These are phyloP conservation scores for Monascus ruber DNA, from an alignment of 2,329 filamentous ascomycete species.

Conservation along the genomic window DNA sequence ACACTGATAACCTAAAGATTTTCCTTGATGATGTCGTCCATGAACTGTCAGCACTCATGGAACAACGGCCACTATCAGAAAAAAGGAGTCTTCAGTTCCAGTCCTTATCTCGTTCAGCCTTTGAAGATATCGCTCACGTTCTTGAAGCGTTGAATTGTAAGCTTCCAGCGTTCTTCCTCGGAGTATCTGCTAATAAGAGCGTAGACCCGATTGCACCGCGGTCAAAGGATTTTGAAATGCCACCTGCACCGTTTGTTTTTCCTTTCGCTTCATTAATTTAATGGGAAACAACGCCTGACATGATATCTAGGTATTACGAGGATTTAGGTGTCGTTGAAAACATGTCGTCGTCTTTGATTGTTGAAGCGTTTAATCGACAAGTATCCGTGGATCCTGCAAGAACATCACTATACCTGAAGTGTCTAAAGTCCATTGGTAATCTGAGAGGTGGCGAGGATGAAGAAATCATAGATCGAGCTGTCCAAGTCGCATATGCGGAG, in stretches of 20 bases:
- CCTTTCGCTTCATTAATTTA: neutral
- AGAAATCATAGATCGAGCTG: conserved; percentile 46
- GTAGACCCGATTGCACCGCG: conserved; percentile 18
- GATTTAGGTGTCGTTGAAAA: conserved; percentile 52
- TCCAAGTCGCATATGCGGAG: conserved; percentile 46
- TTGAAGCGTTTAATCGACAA: conserved; percentile 54
- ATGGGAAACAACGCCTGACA: conserved; percentile 1
- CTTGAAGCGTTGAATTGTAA: conserved; percentile 24
- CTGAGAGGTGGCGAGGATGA: conserved; percentile 39
- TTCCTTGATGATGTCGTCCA: conserved; percentile 50
- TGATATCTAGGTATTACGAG: conserved; percentile 40
- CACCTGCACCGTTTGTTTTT: conserved; percentile 21
- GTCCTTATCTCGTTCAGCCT: conserved; percentile 22
- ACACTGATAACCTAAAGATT: conserved; percentile 29
- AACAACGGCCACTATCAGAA: conserved; percentile 30
- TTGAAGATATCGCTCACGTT: conserved; percentile 27
- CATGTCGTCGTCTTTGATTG: conserved; percentile 51
- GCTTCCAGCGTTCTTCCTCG: conserved; percentile 4
- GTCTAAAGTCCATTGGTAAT: conserved; percentile 48
- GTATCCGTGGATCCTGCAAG: conserved; percentile 43
- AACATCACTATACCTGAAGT: conserved; percentile 52
- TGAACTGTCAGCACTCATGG: conserved; percentile 46
- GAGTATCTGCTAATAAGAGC: conserved; percentile 6
- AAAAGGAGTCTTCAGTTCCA: conserved; percentile 23
- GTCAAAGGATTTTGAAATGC: conserved; percentile 19